Base-by-base conservation (phyloP, 2,329 filamentous ascomycete genomes). In the Cytospora schulzeri region DNA sequence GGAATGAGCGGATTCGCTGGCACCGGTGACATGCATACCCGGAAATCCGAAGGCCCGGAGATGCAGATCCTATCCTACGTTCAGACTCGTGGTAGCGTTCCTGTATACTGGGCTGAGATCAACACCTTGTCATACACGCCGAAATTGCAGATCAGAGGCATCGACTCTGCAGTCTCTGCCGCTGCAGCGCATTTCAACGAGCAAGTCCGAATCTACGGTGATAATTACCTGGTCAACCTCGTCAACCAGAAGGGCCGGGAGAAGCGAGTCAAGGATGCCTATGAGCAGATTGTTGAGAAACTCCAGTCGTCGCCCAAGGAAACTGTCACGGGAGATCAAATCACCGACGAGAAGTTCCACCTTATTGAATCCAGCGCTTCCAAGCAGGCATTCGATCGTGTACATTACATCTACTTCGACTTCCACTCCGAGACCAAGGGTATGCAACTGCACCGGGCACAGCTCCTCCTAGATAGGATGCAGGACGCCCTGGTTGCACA, bases 351-450 rank as follows among this genome's bases (percentile, higher is more conserved):
- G 73, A 94, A 95, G 75, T 90, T 96, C 75, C 90, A 88, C 71
- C 82, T 89, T 33, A 86, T 97, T 68, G 91, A 97, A 73, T 81
- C 81, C 4, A 87, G 26, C 71, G 79, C 85, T 54, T 80, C 80
- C 45, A 72, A 73, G 62, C 77, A 90, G 68, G 82, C 88, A 68
- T 91, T 91, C 75, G 93, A 97, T 75, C 89, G 89, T 53, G 80
- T 99, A 53, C 94, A 99, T 79, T 99, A 99, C 76, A 80, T 98
- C 71, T 99, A 98, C 80, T 99, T 99, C 74, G 95, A 99, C 79
- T 99, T 96, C 76, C 96, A 99, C 80, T 93, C 90, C 73, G 95
- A 99, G 79, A 99, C 96, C 57, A 97, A 97, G 78, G 94, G 94
- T 45, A 83, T 97, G 72, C 88, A 91, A 73, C 97, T 95, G 91